Evolutionary conservation across 2,329 filamentous ascomycete genomes (phyloP), one percentile per base, ranked within the genome.

Genomic region (Pezizomycotina sp.): DNA sequence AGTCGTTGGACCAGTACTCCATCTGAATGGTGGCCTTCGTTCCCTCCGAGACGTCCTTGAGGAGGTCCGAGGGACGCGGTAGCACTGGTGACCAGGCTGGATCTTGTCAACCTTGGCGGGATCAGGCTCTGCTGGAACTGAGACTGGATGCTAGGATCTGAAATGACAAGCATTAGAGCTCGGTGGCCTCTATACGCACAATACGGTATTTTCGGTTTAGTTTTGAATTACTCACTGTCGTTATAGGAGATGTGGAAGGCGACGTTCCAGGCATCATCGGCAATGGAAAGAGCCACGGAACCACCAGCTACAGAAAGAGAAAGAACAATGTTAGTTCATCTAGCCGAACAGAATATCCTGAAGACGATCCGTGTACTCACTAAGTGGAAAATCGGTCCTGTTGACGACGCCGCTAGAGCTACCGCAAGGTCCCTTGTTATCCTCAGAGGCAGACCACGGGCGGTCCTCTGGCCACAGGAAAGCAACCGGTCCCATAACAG

Each of bases 401-500:
- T 68, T 68, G 1, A 53, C 55, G 2, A 61, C 56, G 1, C 58
- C 56, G 10, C 59, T 57, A 7, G 56, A 54, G 7, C 66, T 69
- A 34, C 70, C 69, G 48, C 71, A 74, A 0, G 70, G 70, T 5
- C 62, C 58, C 4, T 52, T 65, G 48, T 72, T 72, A 49, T 74
- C 69, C 23, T 61, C 54, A 8, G 59, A 58, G 19, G 62, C 64
- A 31, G 58, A 58, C 68, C 69, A 75, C 25, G 58, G 56, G 33
- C 69, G 60, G 52, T 73, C 68, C 9, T 59, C 50, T 3, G 69
- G 70, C 69, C 69, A 74, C 54, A 73, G 57, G 50, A 74, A 71
- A 6, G 65, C 66, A 13, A 68, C 67, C 5, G 68, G 68, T 7
- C 68, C 69, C 41, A 44, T 44, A 10, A 31, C 25, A 25, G 27